Evolutionary conservation across 352 stramenopile species (phyloP).

Genomic region (Globisporangium recalcitrans): DNA sequence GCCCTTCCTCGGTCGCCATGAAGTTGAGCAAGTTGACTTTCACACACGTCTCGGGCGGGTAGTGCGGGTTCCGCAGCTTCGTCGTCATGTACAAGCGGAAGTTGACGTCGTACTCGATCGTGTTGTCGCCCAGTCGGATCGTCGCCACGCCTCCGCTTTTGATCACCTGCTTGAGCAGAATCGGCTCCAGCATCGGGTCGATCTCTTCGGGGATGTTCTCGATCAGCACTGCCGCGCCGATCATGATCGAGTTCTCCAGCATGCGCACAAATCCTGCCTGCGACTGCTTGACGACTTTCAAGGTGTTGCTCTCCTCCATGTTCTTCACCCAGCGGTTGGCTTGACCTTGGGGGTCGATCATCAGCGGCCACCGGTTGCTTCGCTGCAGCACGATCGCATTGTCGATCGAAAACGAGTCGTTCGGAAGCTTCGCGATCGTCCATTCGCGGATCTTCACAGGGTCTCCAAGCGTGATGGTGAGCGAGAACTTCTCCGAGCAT

Average conservation of each 20-base stretch:
- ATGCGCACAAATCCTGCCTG: constrained; percentile 92
- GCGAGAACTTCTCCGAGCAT: constrained; percentile 71
- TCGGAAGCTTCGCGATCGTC: constrained; percentile 94
- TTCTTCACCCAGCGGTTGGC: constrained; percentile 95
- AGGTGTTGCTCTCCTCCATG: constrained; percentile 86
- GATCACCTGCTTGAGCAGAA: constrained; percentile 92
- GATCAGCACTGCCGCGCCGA: constrained; percentile 89
- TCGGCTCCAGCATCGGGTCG: constrained; percentile 91
- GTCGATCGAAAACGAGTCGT: constrained; percentile 94
- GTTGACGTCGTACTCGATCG: constrained; percentile 91
- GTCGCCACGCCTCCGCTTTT: constrained; percentile 85
- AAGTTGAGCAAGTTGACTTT: constrained; percentile 97
- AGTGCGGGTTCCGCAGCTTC: constrained; percentile 93
- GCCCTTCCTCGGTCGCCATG: constrained; percentile 92
- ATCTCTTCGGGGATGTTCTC: constrained; percentile 93
- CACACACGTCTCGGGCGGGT: constrained; percentile 92
- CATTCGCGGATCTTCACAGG: constrained; percentile 90
- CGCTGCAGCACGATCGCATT: constrained; percentile 93
- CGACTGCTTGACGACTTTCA: constrained; percentile 93
- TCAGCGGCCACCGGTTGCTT: constrained; percentile 92
- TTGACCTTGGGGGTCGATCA: constrained; percentile 95
- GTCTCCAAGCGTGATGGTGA: constrained; percentile 89
- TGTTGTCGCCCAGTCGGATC: constrained; percentile 92
- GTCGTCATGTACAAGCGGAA: constrained; percentile 95
- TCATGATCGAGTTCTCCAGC: constrained; percentile 94